phyloP scores from a whole-genome alignment of 306 rosid species.

The Boehmeria nivea region DNA sequence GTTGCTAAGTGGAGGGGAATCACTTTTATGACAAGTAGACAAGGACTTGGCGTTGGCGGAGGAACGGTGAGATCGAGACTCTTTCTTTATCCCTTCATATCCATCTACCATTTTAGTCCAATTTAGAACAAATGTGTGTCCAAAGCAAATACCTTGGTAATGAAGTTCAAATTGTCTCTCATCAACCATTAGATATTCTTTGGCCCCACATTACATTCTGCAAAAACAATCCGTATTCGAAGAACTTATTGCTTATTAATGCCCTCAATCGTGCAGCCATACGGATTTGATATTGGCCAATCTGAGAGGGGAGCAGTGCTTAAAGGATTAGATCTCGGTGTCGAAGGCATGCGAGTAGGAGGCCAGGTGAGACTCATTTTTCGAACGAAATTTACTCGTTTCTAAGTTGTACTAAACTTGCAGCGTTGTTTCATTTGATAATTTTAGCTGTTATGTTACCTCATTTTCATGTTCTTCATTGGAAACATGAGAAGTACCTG shows the following conservation, averaged over 20 bases:
- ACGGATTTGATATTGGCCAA: constrained; percentile 91
- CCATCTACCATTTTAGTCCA: not conserved
- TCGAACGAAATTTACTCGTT: constrained; percentile 8
- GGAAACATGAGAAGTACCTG: too few relatives aligned
- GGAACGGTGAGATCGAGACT: constrained; percentile 67
- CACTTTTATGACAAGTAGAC: constrained; percentile 97
- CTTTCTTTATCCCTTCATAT: not conserved
- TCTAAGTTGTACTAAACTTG: not conserved
- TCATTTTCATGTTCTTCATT: too few relatives aligned
- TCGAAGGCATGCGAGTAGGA: constrained; percentile 88
- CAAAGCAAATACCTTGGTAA: too few relatives aligned
- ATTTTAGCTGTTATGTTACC: too few relatives aligned
- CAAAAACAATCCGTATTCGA: not conserved
- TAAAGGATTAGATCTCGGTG: constrained; percentile 84
- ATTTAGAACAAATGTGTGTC: not conserved
- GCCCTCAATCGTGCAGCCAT: constrained; percentile 74
- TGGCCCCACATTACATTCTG: too few relatives aligned
- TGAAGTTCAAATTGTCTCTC: too few relatives aligned
- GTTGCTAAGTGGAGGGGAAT: constrained; percentile 90
- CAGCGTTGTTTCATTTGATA: too few relatives aligned
- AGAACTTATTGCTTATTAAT: constrained; percentile 10
- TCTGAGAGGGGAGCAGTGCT: constrained; percentile 86
- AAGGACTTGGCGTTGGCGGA: constrained; percentile 96
- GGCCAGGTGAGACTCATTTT: constrained; percentile 68
- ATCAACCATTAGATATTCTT: too few relatives aligned